Evolutionary conservation across 2,329 filamentous ascomycete species (phyloP), one percentile per base, ranked within the genome.

Genomic region (Hypoxylon sp.): DNA sequence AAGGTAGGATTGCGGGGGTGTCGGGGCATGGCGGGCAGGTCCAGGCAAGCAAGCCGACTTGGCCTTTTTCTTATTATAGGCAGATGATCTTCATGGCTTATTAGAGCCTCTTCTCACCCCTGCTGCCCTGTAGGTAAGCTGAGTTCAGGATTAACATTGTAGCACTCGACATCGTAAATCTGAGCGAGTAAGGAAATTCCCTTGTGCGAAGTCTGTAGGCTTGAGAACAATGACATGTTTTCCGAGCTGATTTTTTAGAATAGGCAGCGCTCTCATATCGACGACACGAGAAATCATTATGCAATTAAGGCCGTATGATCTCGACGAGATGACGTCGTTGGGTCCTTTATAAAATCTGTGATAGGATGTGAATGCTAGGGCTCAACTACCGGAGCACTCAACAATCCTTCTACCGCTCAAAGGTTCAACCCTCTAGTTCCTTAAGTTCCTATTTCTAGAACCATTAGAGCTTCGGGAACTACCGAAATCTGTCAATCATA

Each of bases 1-100:
- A 50, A 17, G 23, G 66, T 63, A 51, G 60, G 52, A 65, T 62
- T 61, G 64, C 57, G 67, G 49, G 53, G 64, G 60, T 60, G 50
- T 34, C 13, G 63, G 53, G 17, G 43, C 34, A 46, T 63, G 49
- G 58, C 55, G 38, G 59, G 63, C 50, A 66, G 38, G 50, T 34
- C 53, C 25, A 53, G 55, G 56, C 45, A 62, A 48, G 60, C 43
- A 57, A 38, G 56, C 56, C 51, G 60, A 46, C 56, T 64, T 58
- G 60, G 49, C 49, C 19, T 13, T 49, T 51, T 65, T 62, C 52
- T 60, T 60, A 52, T 49, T 57, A 58, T 67, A 65, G 48, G 58
- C 48, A 36, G 63, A 59, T 59, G 60, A 69, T 69, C 56, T 56
- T 57, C 60, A 52, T 43, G 17, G 23, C 46, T 51, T 43, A 32